Evolutionary conservation across 2,329 filamentous ascomycete genomes (phyloP).

Genomic region (Trichocomaceae sp.): DNA sequence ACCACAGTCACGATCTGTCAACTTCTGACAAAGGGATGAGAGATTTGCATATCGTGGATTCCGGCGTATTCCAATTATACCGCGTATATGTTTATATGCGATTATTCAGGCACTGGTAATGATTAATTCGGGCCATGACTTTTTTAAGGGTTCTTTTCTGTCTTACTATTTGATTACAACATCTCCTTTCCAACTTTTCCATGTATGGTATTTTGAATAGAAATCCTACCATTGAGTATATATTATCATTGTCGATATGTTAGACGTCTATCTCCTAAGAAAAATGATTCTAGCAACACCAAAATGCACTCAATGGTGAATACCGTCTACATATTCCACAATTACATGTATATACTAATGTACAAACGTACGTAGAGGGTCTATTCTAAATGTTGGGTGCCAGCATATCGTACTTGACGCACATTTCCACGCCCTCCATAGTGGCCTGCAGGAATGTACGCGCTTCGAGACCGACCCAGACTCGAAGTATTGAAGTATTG

Average conservation of each 20-base stretch:
- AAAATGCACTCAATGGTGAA: background rate
- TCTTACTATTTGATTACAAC: conserved; percentile 9
- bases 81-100: conserved; percentile 2
- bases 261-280: background rate
- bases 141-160: conserved; percentile 10
- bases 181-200: background rate
- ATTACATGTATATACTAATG: background rate
- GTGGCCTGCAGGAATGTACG: conserved; percentile 84
- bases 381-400: conserved; percentile 68
- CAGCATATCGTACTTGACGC: conserved; percentile 83
- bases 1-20: background rate
- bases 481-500: conserved; percentile 77
- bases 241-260: background rate
- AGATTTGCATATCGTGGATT: background rate
- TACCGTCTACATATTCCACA: background rate
- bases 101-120: background rate
- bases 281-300: background rate
- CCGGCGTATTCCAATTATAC: background rate
- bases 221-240: background rate
- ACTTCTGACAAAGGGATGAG: background rate
- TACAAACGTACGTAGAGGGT: background rate
- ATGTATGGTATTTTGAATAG: background rate
- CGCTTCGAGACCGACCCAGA: conserved; percentile 88
- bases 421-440: conserved; percentile 79
- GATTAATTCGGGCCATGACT: conserved; percentile 2